phyloP scores from a whole-genome alignment of 495 filamentous ascomycete genomes.

The Aspergillus incahuasiensis region DNA sequence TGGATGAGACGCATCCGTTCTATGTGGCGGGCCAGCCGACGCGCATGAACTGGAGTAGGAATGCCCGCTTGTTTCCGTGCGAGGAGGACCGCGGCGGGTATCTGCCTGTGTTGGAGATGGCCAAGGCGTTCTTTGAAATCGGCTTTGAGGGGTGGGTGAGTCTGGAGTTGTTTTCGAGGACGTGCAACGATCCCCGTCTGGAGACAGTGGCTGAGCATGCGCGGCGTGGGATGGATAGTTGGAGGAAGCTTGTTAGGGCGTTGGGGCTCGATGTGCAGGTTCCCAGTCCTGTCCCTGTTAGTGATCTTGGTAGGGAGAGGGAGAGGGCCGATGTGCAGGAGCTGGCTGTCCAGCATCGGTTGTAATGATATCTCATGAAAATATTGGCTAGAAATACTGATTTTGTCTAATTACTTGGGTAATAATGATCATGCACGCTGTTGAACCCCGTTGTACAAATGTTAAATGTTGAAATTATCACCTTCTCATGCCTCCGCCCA shows the following conservation, averaged over 20 bases:
- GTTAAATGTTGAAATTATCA: background rate
- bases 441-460: conserved; percentile 6
- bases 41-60: conserved; percentile 78
- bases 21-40: conserved; percentile 57
- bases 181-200: conserved; percentile 51
- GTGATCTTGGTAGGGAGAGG: background rate
- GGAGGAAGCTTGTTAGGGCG: conserved; percentile 49
- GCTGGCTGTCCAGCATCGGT: conserved; percentile 12
- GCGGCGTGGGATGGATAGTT: conserved; percentile 55
- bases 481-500: conserved; percentile 55
- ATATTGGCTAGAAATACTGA: background rate
- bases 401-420: background rate
- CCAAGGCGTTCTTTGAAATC: conserved; percentile 57
- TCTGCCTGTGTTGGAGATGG: conserved; percentile 59
- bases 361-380: background rate
- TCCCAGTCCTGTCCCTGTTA: background rate
- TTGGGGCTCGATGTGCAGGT: conserved; percentile 22
- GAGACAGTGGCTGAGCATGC: conserved; percentile 61
- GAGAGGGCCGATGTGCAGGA: background rate
- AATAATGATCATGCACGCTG: background rate
- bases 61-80: conserved; percentile 70
- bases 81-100: conserved; percentile 69
- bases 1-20: conserved; percentile 60
- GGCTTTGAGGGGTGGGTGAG: conserved; percentile 75
- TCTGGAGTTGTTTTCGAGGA: conserved; percentile 71